Evolutionary conservation across 108 stramenopile genomes (phyloP), one percentile per base, ranked within the genome.

Genomic region (Asterionellopsis glacialis): DNA sequence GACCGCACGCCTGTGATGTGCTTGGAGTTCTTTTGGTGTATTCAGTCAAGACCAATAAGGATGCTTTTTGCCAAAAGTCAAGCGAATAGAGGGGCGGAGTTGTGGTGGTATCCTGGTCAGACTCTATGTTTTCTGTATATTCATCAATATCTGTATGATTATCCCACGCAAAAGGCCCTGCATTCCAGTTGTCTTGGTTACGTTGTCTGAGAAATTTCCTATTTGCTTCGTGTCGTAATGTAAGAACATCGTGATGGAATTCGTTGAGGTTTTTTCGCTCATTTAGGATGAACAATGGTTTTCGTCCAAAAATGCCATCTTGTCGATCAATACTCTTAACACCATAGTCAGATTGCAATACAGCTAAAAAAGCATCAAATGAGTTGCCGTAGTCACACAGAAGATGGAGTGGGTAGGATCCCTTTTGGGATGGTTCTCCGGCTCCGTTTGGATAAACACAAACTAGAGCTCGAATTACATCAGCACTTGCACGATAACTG

Each of bases 11-110:
- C 16, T 18, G 18, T 12, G 12, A 24, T 4, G 39, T n/a, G 23
- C 33, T 24, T 24, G 10, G 12, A 12, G 54, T 39, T 38, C 41
- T 14, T 16, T 11, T 27, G 45, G 22, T 48, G 61, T 63, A 68
- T 59, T 70, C 73, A n/a, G 65, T 65, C 51, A 63, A 24, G 26
- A 65, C 40, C 45, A 79, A 48, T 22, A 70, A 21, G 7, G 33
- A 13, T 12, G 64, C 65, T 45, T 70, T 74, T 42, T 61, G 47
- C 77, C 77, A 79, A 57, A 70, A 67, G 11, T 64, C 67, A 38
- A 24, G 33, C 33, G 33, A 33, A 33, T 33, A 33, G 7, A 33
- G 33, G 33, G 5, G 33, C 2, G 33, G 33, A 7, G 33, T 7
- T 33, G 33, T 7, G 7, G 33, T 33, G 33, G 33, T 5, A 5